phyloP scores from a whole-genome alignment of 345 rosid genomes.

The Eucalyptus sideroxylon region DNA sequence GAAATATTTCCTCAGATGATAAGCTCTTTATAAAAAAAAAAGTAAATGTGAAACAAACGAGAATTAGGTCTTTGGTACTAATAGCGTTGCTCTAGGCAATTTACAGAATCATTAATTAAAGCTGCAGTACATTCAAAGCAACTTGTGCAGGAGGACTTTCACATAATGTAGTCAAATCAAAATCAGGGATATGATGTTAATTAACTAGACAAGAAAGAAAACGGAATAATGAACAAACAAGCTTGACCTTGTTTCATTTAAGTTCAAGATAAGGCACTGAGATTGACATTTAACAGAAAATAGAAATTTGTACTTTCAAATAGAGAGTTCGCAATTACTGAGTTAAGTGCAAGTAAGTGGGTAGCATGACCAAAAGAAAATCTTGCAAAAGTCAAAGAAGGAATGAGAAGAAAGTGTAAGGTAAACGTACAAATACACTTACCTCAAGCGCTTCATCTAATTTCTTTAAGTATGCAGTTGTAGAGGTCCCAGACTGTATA shows the following conservation, averaged over 20 bases:
- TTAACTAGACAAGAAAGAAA: neutral
- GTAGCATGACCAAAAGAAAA: neutral
- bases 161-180: neutral
- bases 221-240: neutral
- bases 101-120: neutral
- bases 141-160: neutral
- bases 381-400: neutral
- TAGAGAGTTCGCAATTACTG: neutral
- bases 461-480: conserved; percentile 56
- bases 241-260: neutral
- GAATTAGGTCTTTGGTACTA: neutral
- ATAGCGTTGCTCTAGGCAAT: neutral
- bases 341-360: neutral
- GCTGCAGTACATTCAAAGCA: neutral
- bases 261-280: neutral
- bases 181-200: neutral
- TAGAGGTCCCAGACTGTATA: conserved; percentile 66
- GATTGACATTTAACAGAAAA: neutral
- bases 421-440: neutral
- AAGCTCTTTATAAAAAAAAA: neutral
- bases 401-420: neutral
- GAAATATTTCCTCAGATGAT: neutral
- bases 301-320: neutral
- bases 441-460: conserved; percentile 92
- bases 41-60: neutral